Percentiles rank a stretch among this genome's conserved stretches.
These are phyloP conservation scores for Lactarius sp. DNA, from an alignment of 768 basidiomycete species.

Conservation along the genomic window DNA sequence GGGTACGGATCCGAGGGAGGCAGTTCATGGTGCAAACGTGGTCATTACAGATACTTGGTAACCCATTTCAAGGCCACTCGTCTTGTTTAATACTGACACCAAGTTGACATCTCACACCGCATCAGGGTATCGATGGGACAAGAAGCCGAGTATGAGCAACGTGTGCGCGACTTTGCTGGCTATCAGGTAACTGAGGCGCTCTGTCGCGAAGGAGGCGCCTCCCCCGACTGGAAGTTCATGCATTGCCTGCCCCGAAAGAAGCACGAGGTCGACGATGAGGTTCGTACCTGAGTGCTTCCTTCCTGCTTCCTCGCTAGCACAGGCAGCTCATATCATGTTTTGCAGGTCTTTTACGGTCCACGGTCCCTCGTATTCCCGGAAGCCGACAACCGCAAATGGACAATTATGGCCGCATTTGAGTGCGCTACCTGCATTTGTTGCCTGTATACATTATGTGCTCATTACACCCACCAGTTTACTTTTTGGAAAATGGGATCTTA, in stretches of 20 bases:
- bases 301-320: conserved; percentile 1
- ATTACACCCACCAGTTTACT: conserved; percentile 33
- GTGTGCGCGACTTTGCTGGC: conserved; percentile 80
- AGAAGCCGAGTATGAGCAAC: conserved; percentile 86
- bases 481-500: conserved; percentile 34
- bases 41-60: conserved; percentile 97
- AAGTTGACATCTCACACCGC: not conserved
- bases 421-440: conserved; percentile 34
- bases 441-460: conserved; percentile 23
- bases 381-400: conserved; percentile 97
- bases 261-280: conserved; percentile 95
- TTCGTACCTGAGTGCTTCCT: conserved; percentile 28
- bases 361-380: conserved; percentile 91
- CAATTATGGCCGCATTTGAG: conserved; percentile 91
- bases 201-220: conserved; percentile 75
- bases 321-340: conserved; percentile 6
- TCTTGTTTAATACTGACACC: not conserved
- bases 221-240: conserved; percentile 88
- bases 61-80: conserved; percentile 22
- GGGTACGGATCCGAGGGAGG: conserved; percentile 77
- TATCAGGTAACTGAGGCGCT: conserved; percentile 93
- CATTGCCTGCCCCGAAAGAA: conserved; percentile 93
- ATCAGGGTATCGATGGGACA: conserved; percentile 98
- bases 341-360: conserved; percentile 86
- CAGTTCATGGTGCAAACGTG: conserved; percentile 86